These are phyloP conservation scores for Pythium coloratum DNA, from an alignment of 352 stramenopile species.

Conservation along the genomic window DNA sequence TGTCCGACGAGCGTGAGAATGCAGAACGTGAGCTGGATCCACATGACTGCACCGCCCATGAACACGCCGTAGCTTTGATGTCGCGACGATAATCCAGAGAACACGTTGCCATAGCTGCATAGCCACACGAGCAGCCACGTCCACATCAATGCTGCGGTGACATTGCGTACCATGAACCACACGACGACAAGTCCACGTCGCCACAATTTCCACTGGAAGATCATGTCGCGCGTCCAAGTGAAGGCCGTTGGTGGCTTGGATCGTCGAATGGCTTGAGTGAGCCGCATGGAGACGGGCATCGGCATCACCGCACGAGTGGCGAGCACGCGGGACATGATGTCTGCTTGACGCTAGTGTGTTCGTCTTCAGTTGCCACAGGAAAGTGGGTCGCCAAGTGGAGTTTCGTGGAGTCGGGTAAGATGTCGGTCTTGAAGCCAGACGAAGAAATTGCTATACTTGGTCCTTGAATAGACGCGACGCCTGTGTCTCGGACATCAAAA, in stretches of 20 bases:
- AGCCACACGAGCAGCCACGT: slow-evolving; percentile 11
- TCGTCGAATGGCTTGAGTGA: background rate
- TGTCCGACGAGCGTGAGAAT: slow-evolving; percentile 26
- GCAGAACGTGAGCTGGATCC: slow-evolving; percentile 31
- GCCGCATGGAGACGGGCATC: background rate
- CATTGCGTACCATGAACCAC: slow-evolving; percentile 1
- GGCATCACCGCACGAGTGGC: background rate
- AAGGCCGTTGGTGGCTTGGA: background rate
- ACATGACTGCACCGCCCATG: slow-evolving; percentile 32
- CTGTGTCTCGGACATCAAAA: background rate
- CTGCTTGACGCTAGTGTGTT: background rate
- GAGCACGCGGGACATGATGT: background rate
- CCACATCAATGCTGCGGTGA: background rate
- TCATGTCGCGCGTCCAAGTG: background rate
- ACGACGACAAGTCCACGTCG: slow-evolving; percentile 1
- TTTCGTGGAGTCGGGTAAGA: background rate
- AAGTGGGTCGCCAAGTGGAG: background rate
- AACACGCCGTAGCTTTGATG: slow-evolving; percentile 27
- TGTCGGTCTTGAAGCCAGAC: no score
- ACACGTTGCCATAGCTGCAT: slow-evolving; percentile 33
- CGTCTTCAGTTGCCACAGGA: background rate
- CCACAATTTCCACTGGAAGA: background rate
- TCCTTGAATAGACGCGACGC: background rate
- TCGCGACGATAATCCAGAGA: slow-evolving; percentile 13
- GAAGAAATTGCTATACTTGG: background rate